Percentiles rank a stretch among this genome's conserved stretches.
Evolutionary conservation across 805 yeast species (phyloP).

Genomic region (Wickerhamomyces strasburgensis): DNA sequence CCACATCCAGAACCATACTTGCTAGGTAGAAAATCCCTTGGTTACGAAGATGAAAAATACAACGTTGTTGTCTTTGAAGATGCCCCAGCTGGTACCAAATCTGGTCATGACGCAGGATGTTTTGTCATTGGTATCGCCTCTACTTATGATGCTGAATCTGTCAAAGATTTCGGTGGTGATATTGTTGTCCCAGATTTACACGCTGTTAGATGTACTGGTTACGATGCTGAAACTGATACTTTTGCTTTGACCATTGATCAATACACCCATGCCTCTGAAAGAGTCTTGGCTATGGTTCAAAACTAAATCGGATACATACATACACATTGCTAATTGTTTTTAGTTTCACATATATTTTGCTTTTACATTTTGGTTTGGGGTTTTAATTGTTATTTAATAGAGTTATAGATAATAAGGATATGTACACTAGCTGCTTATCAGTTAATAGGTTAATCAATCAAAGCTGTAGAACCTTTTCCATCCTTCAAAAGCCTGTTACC

Average conservation of each 20-base stretch:
- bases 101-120: conserved; percentile 83
- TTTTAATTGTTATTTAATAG: too few relatives aligned
- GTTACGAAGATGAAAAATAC: conserved; percentile 29
- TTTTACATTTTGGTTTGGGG: too few relatives aligned
- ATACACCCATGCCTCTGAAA: conserved; percentile 22
- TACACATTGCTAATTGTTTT: too few relatives aligned
- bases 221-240: conserved; percentile 36
- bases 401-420: too few relatives aligned
- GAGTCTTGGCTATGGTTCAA: background rate
- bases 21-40: conserved; percentile 42
- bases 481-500: too few relatives aligned
- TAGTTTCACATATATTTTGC: too few relatives aligned
- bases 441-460: too few relatives aligned
- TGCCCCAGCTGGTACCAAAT: conserved; percentile 83
- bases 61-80: conserved; percentile 73
- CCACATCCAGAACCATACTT: conserved; percentile 85
- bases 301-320: too few relatives aligned
- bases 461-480: too few relatives aligned
- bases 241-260: conserved; percentile 34
- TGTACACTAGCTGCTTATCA: too few relatives aligned
- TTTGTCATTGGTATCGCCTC: conserved; percentile 80
- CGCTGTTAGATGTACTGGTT: conserved; percentile 53
- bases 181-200: conserved; percentile 70
- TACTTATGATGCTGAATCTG: conserved; percentile 62
- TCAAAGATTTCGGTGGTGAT: conserved; percentile 71